Base-by-base conservation (phyloP, 1,284 basidiomycete species). In the Coniferiporia weirii region DNA sequence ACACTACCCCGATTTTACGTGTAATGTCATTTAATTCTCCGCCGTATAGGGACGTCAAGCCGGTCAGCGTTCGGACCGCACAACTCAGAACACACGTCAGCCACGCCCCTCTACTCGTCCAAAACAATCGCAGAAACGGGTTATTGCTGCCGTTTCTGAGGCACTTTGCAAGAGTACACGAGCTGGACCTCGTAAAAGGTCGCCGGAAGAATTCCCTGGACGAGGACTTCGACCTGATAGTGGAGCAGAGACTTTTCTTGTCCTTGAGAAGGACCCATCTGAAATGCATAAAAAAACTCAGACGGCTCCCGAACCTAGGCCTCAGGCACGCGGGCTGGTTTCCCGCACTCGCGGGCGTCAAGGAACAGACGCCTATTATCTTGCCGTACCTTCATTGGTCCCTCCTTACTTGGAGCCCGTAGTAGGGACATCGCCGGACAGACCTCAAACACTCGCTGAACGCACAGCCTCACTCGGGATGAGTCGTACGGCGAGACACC, bases 221-320 rank as follows among this genome's bases (percentile, higher is more conserved):
- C 57, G 51, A 52, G 36, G 19, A 48, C 47, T 58, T 38, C 57
- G 57, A 36, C 57, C 57, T 20, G 40, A 53, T 17, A 58, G 57
- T 34, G 52, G 52, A 47, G 57, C 57, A 38, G 57, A 58, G n/a
- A 51, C 57, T 53, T 52, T 53, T 19, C 57, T 58, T 38, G 32
- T 44, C 17, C 57, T 58, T 32, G 57, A 58, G 12, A 27, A 58
- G 15, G 44, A 46, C 17, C 8, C 17, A 13, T 20, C 27, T 27
- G 27, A 27, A 27, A 27, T 27, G 27, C 27, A 27, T 27, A 2
- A 5, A 27, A 27, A 27, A 5, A 17, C 44, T 4, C n/a, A 20
- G 34, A 27, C 15, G 34, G 45, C 19, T 12, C 17, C 34, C 17
- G 46, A 38, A 45, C 6, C 4, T 17, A 6, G n/a, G 9, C 9